phyloP scores from a whole-genome alignment of 2,329 filamentous ascomycete genomes.

The Colletotrichum cereale region DNA sequence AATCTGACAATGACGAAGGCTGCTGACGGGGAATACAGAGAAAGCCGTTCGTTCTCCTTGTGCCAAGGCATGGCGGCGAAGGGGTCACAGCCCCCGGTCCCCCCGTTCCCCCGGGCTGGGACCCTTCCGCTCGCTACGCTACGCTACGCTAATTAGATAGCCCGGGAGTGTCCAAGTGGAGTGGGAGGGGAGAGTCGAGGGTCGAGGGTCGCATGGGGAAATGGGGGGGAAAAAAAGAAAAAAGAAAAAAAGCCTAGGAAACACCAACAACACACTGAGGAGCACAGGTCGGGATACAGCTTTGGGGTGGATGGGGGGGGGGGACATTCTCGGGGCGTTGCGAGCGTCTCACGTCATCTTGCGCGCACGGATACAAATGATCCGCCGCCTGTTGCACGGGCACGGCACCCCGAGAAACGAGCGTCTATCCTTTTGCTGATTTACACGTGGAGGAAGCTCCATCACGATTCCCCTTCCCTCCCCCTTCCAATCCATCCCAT shows the following conservation, averaged over 20 bases:
- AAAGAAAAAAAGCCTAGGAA: background rate
- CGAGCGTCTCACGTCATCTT: constrained; percentile 35
- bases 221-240: background rate
- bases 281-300: constrained; percentile 2
- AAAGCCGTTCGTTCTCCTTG: background rate
- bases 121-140: constrained; percentile 3
- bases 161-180: background rate
- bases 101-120: constrained; percentile 27
- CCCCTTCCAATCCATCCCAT: too few species aligned
- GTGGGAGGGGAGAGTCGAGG: too few species aligned
- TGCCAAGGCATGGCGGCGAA: constrained; percentile 3
- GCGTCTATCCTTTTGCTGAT: too few species aligned
- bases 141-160: background rate
- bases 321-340: background rate
- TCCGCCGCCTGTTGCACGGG: constrained; percentile 12
- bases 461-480: background rate
- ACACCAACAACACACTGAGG: background rate
- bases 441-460: too few species aligned
- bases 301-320: background rate
- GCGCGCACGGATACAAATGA: constrained; percentile 28
- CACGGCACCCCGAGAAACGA: background rate
- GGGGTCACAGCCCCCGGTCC: constrained; percentile 38
- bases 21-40: constrained; percentile 31
- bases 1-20: constrained; percentile 1
- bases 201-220: too few species aligned